A percentile compares a stretch with the other conserved stretches of the same genome.
phyloP scores from a whole-genome alignment of 2,329 filamentous ascomycete species.

The Aspergillus sp. region DNA sequence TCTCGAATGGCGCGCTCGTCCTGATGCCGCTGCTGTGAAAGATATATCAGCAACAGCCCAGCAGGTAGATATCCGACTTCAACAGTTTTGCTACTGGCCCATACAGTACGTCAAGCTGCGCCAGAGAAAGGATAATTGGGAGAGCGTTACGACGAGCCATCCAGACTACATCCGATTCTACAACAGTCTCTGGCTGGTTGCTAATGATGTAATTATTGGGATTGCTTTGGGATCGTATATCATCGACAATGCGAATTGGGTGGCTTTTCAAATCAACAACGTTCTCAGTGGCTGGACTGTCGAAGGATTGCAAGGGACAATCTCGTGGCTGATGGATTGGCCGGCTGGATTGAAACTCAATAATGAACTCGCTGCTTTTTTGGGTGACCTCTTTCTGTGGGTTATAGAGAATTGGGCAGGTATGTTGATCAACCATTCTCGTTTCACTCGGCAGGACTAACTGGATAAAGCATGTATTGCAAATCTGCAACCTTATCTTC shows the following conservation, averaged over 20 bases:
- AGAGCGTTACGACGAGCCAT: constrained; percentile 89
- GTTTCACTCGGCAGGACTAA: constrained; percentile 9
- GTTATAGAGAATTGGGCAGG: constrained; percentile 97
- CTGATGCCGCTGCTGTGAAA: constrained; percentile 77
- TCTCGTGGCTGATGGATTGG: constrained; percentile 92
- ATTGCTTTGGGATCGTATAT: constrained; percentile 95
- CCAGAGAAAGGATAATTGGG: constrained; percentile 86
- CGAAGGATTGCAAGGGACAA: constrained; percentile 77
- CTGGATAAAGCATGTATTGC: constrained; percentile 60
- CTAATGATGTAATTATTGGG: constrained; percentile 97
- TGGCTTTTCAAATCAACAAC: constrained; percentile 70
- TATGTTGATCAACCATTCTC: constrained; percentile 30
- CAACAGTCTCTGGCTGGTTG: constrained; percentile 96
- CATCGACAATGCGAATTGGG: constrained; percentile 83
- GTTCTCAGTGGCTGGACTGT: constrained; percentile 78
- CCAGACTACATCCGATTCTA: constrained; percentile 99
- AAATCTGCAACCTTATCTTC: constrained; percentile 70
- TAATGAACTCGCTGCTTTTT: constrained; percentile 82
- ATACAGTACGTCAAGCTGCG: constrained; percentile 90
- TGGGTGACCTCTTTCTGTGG: constrained; percentile 94
- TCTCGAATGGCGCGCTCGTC: constrained; percentile 76
- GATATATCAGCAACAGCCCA: constrained; percentile 95
- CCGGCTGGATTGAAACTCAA: constrained; percentile 94
- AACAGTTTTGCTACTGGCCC: constrained; percentile 99
- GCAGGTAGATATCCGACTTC: constrained; percentile 91